These are phyloP conservation scores for Pleurotus ostreatus DNA, from an alignment of 768 basidiomycete genomes.

Conservation along the genomic window DNA sequence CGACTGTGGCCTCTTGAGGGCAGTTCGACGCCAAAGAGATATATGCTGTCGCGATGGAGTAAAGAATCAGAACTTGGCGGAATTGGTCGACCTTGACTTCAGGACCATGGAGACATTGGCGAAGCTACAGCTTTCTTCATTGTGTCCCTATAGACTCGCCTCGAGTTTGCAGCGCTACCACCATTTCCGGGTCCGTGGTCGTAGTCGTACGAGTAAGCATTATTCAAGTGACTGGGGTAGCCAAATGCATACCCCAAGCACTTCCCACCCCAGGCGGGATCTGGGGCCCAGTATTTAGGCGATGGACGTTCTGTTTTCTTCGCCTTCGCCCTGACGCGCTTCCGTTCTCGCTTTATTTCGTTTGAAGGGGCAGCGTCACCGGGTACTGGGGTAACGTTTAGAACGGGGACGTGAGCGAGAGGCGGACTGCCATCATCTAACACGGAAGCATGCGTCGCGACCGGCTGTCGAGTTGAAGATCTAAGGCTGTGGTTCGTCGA, in stretches of 20 bases:
- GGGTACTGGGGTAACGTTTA: slow-evolving; percentile 1
- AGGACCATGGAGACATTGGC: not conserved
- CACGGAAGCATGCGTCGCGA: slow-evolving; percentile 16
- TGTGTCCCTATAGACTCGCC: slow-evolving; percentile 12
- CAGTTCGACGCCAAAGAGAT: no score
- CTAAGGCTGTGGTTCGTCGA: slow-evolving; percentile 36
- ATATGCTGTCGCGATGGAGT: no score
- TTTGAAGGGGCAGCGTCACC: not conserved
- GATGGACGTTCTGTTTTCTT: slow-evolving; percentile 21
- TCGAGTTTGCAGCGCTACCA: not conserved
- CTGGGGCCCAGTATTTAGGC: slow-evolving; percentile 40
- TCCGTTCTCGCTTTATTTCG: slow-evolving; percentile 14
- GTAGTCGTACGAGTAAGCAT: slow-evolving; percentile 9
- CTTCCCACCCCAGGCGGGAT: slow-evolving; percentile 29
- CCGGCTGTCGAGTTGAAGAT: slow-evolving; percentile 29
- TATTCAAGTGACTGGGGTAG: slow-evolving; percentile 27
- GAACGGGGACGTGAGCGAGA: slow-evolving; percentile 10
- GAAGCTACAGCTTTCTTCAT: slow-evolving; percentile 12
- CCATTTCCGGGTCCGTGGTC: slow-evolving; percentile 9
- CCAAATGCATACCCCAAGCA: slow-evolving; percentile 41
- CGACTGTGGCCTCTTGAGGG: no score
- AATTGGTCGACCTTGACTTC: no score
- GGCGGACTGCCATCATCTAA: slow-evolving; percentile 16
- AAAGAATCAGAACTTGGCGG: no score
- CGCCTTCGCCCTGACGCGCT: slow-evolving; percentile 5